These are phyloP conservation scores for Annulohypoxylon moriforme DNA, from an alignment of 495 filamentous ascomycete species.

Conservation along the genomic window DNA sequence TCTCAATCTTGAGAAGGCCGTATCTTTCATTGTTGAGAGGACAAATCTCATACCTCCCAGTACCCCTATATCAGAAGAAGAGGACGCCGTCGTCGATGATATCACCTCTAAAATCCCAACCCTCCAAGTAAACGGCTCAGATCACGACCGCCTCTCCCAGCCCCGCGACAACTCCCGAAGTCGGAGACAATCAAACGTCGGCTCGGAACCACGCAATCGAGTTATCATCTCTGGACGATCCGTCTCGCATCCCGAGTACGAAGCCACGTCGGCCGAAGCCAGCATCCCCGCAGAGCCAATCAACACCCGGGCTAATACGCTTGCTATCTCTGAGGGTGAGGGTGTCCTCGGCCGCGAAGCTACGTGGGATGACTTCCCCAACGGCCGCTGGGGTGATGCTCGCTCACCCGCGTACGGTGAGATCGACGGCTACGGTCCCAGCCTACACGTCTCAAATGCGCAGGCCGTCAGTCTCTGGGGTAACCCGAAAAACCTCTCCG, in stretches of 20 bases:
- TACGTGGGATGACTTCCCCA: slow-evolving; percentile 99
- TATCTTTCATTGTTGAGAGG: slow-evolving; percentile 90
- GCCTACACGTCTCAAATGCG: slow-evolving; percentile 80
- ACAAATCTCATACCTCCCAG: slow-evolving; percentile 80
- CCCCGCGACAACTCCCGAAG: slow-evolving; percentile 34
- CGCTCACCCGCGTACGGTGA: slow-evolving; percentile 91
- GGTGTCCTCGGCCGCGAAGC: slow-evolving; percentile 93
- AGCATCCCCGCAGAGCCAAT: slow-evolving; percentile 68
- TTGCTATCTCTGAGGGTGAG: slow-evolving; percentile 92
- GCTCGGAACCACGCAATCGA: slow-evolving; percentile 80
- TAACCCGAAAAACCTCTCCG: slow-evolving; percentile 70
- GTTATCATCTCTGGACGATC: slow-evolving; percentile 77
- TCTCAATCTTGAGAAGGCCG: slow-evolving; percentile 94
- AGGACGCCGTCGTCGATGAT: slow-evolving; percentile 62
- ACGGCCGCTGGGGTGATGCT: slow-evolving; percentile 96
- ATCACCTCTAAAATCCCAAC: slow-evolving; percentile 54
- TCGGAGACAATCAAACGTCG: slow-evolving; percentile 60
- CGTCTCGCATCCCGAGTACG: slow-evolving; percentile 66
- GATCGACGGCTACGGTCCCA: slow-evolving; percentile 94
- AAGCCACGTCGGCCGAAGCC: slow-evolving; percentile 74
- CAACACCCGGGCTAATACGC: slow-evolving; percentile 78
- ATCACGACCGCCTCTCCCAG: slow-evolving; percentile 36
- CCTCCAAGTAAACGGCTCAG: slow-evolving; percentile 53
- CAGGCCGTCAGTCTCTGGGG: slow-evolving; percentile 88
- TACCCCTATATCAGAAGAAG: slow-evolving; percentile 53